Conservation (phyloP, 257 asterid genomes). For the Perilla frutescens region DNA sequence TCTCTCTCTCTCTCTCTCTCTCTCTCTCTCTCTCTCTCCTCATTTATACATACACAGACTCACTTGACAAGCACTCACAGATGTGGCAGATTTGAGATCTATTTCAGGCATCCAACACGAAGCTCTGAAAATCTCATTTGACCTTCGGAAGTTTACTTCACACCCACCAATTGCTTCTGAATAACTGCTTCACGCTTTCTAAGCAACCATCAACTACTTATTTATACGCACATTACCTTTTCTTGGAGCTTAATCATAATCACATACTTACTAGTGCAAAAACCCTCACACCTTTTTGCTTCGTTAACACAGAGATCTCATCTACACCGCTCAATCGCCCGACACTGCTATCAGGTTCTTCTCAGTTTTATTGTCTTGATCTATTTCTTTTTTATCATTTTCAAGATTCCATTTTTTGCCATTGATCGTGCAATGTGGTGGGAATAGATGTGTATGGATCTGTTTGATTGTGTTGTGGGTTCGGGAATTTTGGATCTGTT, state of each 20-base stretch:
- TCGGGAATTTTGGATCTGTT: constrained; percentile 19
- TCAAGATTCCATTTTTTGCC: not conserved
- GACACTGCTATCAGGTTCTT: constrained; percentile 39
- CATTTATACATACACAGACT: not conserved
- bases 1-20: constrained; percentile 4
- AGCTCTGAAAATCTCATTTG: constrained; percentile 49
- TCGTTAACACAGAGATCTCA: constrained; percentile 22
- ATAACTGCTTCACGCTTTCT: constrained; percentile 28
- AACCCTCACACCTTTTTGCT: constrained; percentile 16
- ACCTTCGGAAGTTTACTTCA: constrained; percentile 48
- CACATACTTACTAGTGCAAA: constrained; percentile 29
- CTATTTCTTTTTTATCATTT: not conserved
- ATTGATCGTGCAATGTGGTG: constrained; percentile 31
- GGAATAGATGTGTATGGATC: not conserved
- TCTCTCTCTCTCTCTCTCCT: constrained; percentile 27
- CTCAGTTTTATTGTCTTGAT: not conserved
- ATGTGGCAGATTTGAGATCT: constrained; percentile 50
- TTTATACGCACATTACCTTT: constrained; percentile 37
- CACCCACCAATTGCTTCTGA: constrained; percentile 45
- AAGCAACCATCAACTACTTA: constrained; percentile 36
- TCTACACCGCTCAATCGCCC: constrained; percentile 7
- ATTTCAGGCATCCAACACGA: constrained; percentile 34
- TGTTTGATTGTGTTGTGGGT: constrained; percentile 21
- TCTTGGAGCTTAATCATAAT: constrained; percentile 30
- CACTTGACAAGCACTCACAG: not conserved